phyloP scores from a whole-genome alignment of 2,329 filamentous ascomycete species.

The Fusarium compactum region DNA sequence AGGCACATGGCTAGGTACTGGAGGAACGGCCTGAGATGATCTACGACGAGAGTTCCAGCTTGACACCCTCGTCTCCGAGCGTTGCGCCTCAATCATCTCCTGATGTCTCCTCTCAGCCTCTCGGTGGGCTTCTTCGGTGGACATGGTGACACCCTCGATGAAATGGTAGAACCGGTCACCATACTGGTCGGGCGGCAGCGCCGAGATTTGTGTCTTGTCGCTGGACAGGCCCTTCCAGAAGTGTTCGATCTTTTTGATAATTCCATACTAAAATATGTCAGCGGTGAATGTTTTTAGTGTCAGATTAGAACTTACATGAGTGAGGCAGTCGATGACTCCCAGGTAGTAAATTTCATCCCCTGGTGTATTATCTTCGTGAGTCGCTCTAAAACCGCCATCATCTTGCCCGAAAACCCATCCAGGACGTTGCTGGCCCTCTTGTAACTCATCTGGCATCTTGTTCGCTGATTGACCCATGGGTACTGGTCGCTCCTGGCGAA shows the following conservation, averaged over 20 bases:
- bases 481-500: slow-evolving; percentile 93
- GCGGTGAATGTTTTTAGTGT: slow-evolving; percentile 11
- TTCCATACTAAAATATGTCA: slow-evolving; percentile 76
- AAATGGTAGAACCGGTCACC: slow-evolving; percentile 95
- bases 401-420: slow-evolving; percentile 91
- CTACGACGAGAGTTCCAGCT: slow-evolving; percentile 55
- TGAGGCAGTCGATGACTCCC: slow-evolving; percentile 97
- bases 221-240: slow-evolving; percentile 94
- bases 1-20: slow-evolving; percentile 61
- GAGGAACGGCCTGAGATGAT: slow-evolving; percentile 54
- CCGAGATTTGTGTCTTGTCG: slow-evolving; percentile 89
- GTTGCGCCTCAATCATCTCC: slow-evolving; percentile 62
- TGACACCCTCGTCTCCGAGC: slow-evolving; percentile 52
- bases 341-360: slow-evolving; percentile 97
- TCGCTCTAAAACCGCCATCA: slow-evolving; percentile 92
- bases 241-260: slow-evolving; percentile 94
- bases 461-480: slow-evolving; percentile 86
- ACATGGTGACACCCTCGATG: slow-evolving; percentile 91
- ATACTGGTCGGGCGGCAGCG: slow-evolving; percentile 89
- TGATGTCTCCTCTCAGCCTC: slow-evolving; percentile 71
- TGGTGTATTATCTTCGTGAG: slow-evolving; percentile 86
- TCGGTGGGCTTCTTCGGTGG: slow-evolving; percentile 83
- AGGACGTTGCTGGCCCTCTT: slow-evolving; percentile 76
- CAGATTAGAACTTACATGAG: slow-evolving; percentile 76
- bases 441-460: slow-evolving; percentile 91